Evolutionary conservation across 192 early-diverging fungal genomes (phyloP).

Genomic region (Kappamyces sp.): DNA sequence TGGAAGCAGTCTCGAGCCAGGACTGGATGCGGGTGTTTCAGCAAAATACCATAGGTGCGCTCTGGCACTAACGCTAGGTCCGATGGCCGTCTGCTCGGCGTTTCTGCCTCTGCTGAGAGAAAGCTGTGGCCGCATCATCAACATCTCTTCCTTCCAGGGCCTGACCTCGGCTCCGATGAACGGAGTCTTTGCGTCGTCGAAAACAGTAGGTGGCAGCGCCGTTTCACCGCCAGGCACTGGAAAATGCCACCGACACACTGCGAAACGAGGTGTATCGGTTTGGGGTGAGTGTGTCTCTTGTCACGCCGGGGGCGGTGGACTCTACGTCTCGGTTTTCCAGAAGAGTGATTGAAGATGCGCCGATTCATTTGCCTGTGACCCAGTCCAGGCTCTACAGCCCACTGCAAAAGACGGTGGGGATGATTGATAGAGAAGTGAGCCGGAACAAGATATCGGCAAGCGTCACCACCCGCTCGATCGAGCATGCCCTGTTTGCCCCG

Average conservation of each 20-base stretch:
- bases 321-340: conserved; percentile 1
- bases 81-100: conserved; percentile 29
- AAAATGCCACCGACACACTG: conserved; percentile 33
- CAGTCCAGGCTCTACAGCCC: conserved; percentile 1
- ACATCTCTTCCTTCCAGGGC: conserved; percentile 32
- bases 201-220: conserved; percentile 23
- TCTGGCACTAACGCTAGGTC: too few relatives aligned
- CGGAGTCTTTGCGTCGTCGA: conserved; percentile 36
- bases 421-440: conserved; percentile 1
- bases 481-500: conserved; percentile 1
- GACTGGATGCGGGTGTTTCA: conserved; percentile 31
- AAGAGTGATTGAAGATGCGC: background rate
- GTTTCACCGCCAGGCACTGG: conserved; percentile 17
- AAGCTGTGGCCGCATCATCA: conserved; percentile 34
- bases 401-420: background rate
- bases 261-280: conserved; percentile 33
- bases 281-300: conserved; percentile 35
- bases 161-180: conserved; percentile 33
- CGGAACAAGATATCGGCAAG: background rate
- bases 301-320: conserved; percentile 31
- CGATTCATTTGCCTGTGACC: background rate
- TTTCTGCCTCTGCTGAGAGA: conserved; percentile 33
- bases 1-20: conserved; percentile 22
- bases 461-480: background rate
- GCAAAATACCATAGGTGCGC: conserved; percentile 42